Evolutionary conservation across 1,284 basidiomycete species (phyloP), one percentile per base, ranked within the genome.

Genomic region (Austroboletus novae-zelandiae): DNA sequence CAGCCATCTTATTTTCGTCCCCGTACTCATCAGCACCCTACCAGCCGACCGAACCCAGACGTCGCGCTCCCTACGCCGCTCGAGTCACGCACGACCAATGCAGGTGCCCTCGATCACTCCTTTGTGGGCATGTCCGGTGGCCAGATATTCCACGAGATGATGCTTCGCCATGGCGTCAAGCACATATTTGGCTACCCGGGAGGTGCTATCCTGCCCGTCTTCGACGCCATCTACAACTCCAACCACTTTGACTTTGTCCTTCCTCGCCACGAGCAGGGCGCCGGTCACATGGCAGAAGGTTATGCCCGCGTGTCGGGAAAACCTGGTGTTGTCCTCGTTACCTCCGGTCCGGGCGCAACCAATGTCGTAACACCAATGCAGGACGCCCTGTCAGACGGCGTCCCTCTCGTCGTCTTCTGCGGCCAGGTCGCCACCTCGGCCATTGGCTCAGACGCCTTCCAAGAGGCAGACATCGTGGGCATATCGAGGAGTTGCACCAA

Each of bases 121-220:
- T 98, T 99, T 65, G 82, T 98, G 51, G 96, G 96, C 54, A 84
- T 96, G 73, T 92, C 93, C 17, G 96, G 96, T 31, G 96, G 96
- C 34, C 83, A 98, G 71, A 98, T 99, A 67, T 98, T 99, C 75
- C 94, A 99, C 71, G 95, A 99, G 74, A 98, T 99, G 96, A 98
- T 99, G 93, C 86, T 95, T 52, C 81, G 96, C 48, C 96, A 99
- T 71, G 83, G 83, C 52, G 95, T 99, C 64, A 97, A 96, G 72
- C 91, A 98, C 67, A 83, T 99, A 46, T 99, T 99, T 66, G 96
- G 96, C 43, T 99, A 99, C 73, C 96, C 96, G 15, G 96, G 96
- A 43, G 94, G 95, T 55, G 96, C 96, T 44, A 98, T 98, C 67
- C 84, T 98, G 17, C 97, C 96, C 60, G 96, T 99, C 37, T 99